Conservation (phyloP, 179 eudicot genomes). For the Carnegiea gigantea region DNA sequence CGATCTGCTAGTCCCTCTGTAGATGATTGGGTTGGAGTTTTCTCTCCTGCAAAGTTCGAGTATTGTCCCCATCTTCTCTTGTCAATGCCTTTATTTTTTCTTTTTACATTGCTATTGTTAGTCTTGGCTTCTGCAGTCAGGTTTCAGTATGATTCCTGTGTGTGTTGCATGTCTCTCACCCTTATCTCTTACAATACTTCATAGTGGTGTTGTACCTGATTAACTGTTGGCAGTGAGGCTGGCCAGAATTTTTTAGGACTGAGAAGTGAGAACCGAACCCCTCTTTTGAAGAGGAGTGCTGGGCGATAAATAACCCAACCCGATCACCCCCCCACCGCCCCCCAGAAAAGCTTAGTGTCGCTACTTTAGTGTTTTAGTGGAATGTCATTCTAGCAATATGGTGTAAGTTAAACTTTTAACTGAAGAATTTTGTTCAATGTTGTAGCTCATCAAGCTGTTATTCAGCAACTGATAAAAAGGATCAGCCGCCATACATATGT, state of each 20-base stretch:
- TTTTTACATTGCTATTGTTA: neutral
- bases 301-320: no score
- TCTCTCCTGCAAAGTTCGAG: constrained; percentile 91
- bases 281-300: no score
- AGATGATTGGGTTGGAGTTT: constrained; percentile 90
- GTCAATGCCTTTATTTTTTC: neutral
- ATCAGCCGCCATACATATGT: constrained; percentile 62
- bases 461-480: constrained; percentile 34
- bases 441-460: constrained; percentile 58
- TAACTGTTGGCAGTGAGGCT: no score
- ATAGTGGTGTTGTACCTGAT: no score
- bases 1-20: constrained; percentile 50
- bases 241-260: no score
- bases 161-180: neutral
- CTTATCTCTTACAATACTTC: no score
- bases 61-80: constrained; percentile 21
- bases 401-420: constrained; percentile 9
- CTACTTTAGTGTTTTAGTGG: constrained; percentile 2
- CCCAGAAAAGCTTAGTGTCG: neutral
- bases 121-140: neutral
- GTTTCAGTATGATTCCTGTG: constrained; percentile 15
- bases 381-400: neutral
- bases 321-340: no score
- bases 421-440: constrained; percentile 1
- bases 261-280: no score